phyloP scores from a whole-genome alignment of 2,329 filamentous ascomycete genomes.

The Gaeumannomyces tritici region DNA sequence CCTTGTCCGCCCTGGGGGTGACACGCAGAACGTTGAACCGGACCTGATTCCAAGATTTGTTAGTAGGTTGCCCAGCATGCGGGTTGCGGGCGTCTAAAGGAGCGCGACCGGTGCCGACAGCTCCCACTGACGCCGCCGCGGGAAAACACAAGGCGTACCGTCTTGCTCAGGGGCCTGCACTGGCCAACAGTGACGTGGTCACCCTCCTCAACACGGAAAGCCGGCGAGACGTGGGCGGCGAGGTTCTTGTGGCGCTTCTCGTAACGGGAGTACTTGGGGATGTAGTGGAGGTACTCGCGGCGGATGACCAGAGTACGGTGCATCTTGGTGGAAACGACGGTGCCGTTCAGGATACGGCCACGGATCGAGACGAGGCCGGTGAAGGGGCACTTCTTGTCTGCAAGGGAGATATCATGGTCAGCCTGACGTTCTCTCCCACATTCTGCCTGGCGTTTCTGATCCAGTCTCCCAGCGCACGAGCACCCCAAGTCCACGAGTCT shows the following conservation, averaged over 20 bases:
- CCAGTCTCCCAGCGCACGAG: neutral
- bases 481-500: neutral
- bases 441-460: neutral
- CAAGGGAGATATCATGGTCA: neutral
- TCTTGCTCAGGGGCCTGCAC: constrained; percentile 99
- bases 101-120: neutral
- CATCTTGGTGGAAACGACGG: constrained; percentile 99
- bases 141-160: constrained; percentile 54
- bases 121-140: neutral
- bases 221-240: constrained; percentile 94
- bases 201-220: constrained; percentile 99
- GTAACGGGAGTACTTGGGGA: constrained; percentile 99
- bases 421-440: neutral
- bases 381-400: constrained; percentile 99
- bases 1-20: constrained; percentile 92
- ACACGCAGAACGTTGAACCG: constrained; percentile 99
- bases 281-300: constrained; percentile 99
- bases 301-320: constrained; percentile 99
- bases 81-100: neutral
- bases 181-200: constrained; percentile 99
- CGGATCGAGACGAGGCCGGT: constrained; percentile 98
- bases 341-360: constrained; percentile 99
- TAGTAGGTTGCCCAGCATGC: neutral
- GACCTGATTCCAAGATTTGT: constrained; percentile 44
- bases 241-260: constrained; percentile 99